Conservation (phyloP, 495 filamentous ascomycete genomes). For the Amniculicola lignicola region DNA sequence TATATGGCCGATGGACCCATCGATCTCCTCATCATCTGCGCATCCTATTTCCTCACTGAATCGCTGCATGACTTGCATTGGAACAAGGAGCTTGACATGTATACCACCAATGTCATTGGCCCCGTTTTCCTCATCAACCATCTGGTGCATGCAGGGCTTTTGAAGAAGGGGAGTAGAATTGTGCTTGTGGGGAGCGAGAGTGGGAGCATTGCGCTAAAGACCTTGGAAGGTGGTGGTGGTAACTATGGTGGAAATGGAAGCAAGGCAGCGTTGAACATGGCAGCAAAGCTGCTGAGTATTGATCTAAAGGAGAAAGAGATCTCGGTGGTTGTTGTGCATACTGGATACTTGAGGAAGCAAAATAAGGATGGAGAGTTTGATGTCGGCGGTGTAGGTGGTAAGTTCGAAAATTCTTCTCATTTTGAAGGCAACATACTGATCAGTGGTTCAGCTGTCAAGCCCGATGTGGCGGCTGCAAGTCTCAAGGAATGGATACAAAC, state of each 20-base stretch:
- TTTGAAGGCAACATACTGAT: background rate
- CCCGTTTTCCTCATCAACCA: slow-evolving; percentile 64
- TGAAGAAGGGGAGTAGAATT: slow-evolving; percentile 55
- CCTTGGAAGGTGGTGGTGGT: slow-evolving; percentile 65
- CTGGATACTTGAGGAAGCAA: slow-evolving; percentile 76
- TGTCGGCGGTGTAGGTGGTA: slow-evolving; percentile 67
- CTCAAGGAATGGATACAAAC: slow-evolving; percentile 59
- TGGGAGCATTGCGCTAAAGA: slow-evolving; percentile 64
- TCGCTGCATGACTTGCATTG: slow-evolving; percentile 60
- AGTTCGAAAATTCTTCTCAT: slow-evolving; percentile 22
- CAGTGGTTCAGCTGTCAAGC: slow-evolving; percentile 54
- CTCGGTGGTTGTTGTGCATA: slow-evolving; percentile 65
- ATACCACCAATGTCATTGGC: slow-evolving; percentile 63
- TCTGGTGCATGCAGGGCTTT: slow-evolving; percentile 53
- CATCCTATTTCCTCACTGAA: slow-evolving; percentile 67
- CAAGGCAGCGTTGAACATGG: slow-evolving; percentile 74
- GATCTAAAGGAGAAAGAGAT: slow-evolving; percentile 64
- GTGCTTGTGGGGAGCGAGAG: slow-evolving; percentile 66
- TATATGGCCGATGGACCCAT: slow-evolving; percentile 46
- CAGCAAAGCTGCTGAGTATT: slow-evolving; percentile 64
- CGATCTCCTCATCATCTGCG: slow-evolving; percentile 61
- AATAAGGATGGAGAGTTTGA: slow-evolving; percentile 68
- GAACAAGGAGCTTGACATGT: slow-evolving; percentile 66
- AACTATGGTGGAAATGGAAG: slow-evolving; percentile 72
- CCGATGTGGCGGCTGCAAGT: slow-evolving; percentile 61